Base-by-base conservation (phyloP, 2,329 filamentous ascomycete species). In the Chalaropsis thielavioides region DNA sequence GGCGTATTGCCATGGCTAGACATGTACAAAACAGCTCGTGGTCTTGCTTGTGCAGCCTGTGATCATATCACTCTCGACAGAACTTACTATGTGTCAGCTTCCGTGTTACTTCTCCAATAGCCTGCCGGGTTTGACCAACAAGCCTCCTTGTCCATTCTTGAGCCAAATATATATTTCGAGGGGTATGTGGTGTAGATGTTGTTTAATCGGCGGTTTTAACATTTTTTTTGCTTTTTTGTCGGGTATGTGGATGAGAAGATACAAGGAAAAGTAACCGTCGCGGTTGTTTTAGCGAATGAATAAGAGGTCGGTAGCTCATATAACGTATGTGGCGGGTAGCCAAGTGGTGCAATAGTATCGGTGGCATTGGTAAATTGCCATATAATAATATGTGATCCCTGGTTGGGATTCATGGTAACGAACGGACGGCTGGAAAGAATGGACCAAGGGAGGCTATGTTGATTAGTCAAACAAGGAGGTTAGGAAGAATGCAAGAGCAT, bases 221-320 rank as follows among this genome's bases (percentile, higher is more conserved):
- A 62, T 46, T 60, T 44, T 63, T 68, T 67, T 67, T 66, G 46
- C 56, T 27, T 41, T 27, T 41, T 68, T 64, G 35, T 66, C 58
- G 11, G 46, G 62, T 58, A 41, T 61, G 13, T 43, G 1, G 38
- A 61, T 51, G 56, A 17, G 40, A 64, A 40, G 38, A 63, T 22
- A 61, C 27, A 72, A 74, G 70, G 69, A 73, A 74, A 72, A 66
- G 61, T 69, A 54, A 4, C 62, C 8, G 54, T 58, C 54, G 15
- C 27, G n/a, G 54, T 58, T 24, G 17, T 27, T 46, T 13, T 58
- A 74, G 71, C 60, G 74, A 75, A 66, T 63, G 74, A 74, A 74
- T 72, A 64, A 65, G 62, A 69, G 72, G 65, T 67, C 65, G 62
- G 65, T 67, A 63, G 1, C 44, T 74, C 68, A 58, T n/a, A 58